Conservation (phyloP, 2,329 filamentous ascomycete species). For the Raffaelea arxii region DNA sequence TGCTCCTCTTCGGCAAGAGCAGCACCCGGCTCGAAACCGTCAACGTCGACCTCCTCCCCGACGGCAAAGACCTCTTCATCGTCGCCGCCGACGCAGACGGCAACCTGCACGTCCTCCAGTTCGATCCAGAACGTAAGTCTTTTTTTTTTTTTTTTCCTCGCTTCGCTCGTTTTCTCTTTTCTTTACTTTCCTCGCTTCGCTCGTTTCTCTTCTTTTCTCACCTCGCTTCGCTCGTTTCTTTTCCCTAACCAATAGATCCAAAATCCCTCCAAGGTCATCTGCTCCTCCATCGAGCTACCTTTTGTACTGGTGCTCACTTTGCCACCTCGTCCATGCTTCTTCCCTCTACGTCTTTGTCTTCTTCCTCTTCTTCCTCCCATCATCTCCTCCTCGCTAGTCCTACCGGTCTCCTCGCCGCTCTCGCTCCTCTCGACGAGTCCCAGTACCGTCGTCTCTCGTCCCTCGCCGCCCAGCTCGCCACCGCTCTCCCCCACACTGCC, state of each 20-base stretch:
- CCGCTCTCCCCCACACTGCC: conserved; percentile 63
- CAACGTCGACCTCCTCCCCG: conserved; percentile 78
- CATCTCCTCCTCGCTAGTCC: conserved; percentile 14
- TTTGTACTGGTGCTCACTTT: conserved; percentile 72
- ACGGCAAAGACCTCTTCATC: conserved; percentile 73
- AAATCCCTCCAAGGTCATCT: conserved; percentile 85
- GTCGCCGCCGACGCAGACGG: conserved; percentile 76
- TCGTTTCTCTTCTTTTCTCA: neutral
- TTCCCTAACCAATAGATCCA: conserved; percentile 51
- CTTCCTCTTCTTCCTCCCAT: conserved; percentile 1
- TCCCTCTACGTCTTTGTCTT: conserved; percentile 40
- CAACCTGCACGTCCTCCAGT: conserved; percentile 82
- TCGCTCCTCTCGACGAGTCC: conserved; percentile 69
- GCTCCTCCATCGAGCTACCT: conserved; percentile 77
- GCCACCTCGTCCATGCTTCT: conserved; percentile 68
- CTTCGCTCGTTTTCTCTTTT: neutral
- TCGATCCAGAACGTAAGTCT: conserved; percentile 80
- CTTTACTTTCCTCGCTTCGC: neutral
- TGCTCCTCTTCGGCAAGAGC: conserved; percentile 87
- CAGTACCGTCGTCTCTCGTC: conserved; percentile 77
- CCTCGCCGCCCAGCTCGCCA: conserved; percentile 69
- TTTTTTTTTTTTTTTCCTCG: neutral
- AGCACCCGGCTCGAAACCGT: conserved; percentile 68
- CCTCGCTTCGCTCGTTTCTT: no score
- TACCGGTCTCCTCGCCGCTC: conserved; percentile 66